Evolutionary conservation across 2,329 filamentous ascomycete species (phyloP).

Genomic region (Penicillium occitanis): DNA sequence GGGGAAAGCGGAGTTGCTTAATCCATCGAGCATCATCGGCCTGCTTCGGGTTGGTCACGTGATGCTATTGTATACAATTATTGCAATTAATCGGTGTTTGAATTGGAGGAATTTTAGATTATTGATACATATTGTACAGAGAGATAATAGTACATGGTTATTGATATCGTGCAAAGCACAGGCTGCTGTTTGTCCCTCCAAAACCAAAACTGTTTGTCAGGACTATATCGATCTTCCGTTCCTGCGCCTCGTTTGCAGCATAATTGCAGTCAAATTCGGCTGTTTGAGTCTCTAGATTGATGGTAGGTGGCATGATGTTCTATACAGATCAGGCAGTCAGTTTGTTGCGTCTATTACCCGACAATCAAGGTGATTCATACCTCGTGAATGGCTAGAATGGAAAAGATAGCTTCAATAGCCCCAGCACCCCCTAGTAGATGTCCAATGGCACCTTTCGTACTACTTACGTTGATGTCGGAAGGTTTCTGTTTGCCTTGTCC

Average conservation of each 20-base stretch:
- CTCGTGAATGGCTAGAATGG: constrained; percentile 73
- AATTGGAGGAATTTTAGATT: not conserved
- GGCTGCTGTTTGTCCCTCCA: constrained; percentile 88
- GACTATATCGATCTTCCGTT: constrained; percentile 68
- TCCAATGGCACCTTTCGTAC: constrained; percentile 89
- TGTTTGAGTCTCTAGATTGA: constrained; percentile 72
- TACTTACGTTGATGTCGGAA: constrained; percentile 74
- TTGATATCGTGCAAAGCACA: constrained; percentile 63
- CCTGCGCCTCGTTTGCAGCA: constrained; percentile 69
- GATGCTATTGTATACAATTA: not conserved
- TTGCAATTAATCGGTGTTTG: not conserved
- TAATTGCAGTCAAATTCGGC: constrained; percentile 79
- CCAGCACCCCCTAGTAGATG: constrained; percentile 91
- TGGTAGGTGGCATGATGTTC: constrained; percentile 78
- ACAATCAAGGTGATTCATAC: constrained; percentile 48
- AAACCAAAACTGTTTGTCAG: constrained; percentile 97
- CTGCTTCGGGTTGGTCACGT: constrained; percentile 15
- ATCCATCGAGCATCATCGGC: not conserved
- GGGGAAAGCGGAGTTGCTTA: constrained; percentile 19
- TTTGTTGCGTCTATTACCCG: not conserved
- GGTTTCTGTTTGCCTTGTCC: constrained; percentile 49
- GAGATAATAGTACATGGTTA: constrained; percentile 17
- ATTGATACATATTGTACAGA: constrained; percentile 14
- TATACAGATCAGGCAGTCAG: constrained; percentile 38
- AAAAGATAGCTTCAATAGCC: constrained; percentile 84